Conservation (phyloP, 768 basidiomycete genomes). For the Rhodotorula kratochvilovae region DNA sequence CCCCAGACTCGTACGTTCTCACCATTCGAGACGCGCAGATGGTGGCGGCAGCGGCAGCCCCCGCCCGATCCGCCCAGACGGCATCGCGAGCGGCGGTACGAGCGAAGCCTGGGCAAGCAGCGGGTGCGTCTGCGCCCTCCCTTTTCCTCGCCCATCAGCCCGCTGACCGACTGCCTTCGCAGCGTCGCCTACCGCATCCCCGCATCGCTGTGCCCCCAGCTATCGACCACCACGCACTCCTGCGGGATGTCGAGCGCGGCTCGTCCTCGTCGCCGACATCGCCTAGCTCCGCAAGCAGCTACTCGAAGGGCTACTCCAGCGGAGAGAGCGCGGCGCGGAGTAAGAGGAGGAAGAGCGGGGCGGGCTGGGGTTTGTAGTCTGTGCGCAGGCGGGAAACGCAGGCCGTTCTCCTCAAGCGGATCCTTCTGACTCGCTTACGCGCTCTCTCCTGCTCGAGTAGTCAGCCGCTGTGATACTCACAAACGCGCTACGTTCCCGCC, state of each 20-base stretch:
- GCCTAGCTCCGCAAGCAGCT: background rate
- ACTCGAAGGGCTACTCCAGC: background rate
- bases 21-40: background rate
- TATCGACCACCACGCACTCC: background rate
- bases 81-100: background rate
- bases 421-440: too few relatives aligned
- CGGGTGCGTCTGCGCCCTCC: background rate
- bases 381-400: background rate
- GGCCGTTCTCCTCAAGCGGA: too few relatives aligned
- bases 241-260: background rate
- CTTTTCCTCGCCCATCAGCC: background rate
- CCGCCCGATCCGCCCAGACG: background rate
- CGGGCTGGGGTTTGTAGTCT: too few relatives aligned
- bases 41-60: background rate
- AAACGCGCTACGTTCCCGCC: too few relatives aligned
- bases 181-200: background rate
- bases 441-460: too few relatives aligned
- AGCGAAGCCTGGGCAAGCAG: background rate
- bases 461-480: too few relatives aligned
- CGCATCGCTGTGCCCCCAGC: rapidly evolving
- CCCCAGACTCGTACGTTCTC: too few relatives aligned
- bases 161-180: rapidly evolving
- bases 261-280: background rate
- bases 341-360: too few relatives aligned
- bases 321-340: background rate